phyloP scores from a whole-genome alignment of 257 asterid genomes.

The Ligustrum vulgare region DNA sequence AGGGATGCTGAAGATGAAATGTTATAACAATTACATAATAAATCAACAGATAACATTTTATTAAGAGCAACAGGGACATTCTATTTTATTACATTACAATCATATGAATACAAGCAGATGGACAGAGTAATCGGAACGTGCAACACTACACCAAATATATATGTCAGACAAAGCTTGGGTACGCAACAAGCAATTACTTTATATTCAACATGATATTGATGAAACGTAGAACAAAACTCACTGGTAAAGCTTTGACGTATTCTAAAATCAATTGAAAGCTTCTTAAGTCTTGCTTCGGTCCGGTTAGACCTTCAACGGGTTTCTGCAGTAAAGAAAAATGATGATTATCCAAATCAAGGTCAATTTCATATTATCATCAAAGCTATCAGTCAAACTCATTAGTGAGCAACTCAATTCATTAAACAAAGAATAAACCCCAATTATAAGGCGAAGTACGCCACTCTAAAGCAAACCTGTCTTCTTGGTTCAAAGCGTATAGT shows the following conservation, averaged over 20 bases:
- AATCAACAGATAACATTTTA: background rate
- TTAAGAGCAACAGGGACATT: background rate
- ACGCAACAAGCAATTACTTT: background rate
- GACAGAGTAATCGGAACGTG: background rate
- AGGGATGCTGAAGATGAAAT: background rate
- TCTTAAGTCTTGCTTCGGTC: conserved; percentile 78
- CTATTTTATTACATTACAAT: background rate
- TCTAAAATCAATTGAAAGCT: conserved; percentile 90
- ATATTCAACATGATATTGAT: conserved; percentile 9
- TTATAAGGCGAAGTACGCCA: background rate
- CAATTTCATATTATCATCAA: conserved; percentile 2
- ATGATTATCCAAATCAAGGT: conserved; percentile 11
- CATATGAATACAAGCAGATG: background rate
- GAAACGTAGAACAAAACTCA: conserved; percentile 34
- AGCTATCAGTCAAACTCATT: conserved; percentile 9
- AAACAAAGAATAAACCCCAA: background rate
- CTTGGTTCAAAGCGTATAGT: conserved; percentile 94
- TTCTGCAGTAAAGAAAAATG: conserved; percentile 47
- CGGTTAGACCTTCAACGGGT: conserved; percentile 55
- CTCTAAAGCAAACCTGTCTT: conserved; percentile 62
- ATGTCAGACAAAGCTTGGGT: background rate
- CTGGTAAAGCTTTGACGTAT: conserved; percentile 94
- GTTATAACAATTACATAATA: background rate
- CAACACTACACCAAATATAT: background rate
- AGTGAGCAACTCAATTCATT: background rate